Percentiles rank a stretch among this genome's conserved stretches.
Conservation (phyloP, 164 flowering plant species). For the Echeveria elegans region DNA sequence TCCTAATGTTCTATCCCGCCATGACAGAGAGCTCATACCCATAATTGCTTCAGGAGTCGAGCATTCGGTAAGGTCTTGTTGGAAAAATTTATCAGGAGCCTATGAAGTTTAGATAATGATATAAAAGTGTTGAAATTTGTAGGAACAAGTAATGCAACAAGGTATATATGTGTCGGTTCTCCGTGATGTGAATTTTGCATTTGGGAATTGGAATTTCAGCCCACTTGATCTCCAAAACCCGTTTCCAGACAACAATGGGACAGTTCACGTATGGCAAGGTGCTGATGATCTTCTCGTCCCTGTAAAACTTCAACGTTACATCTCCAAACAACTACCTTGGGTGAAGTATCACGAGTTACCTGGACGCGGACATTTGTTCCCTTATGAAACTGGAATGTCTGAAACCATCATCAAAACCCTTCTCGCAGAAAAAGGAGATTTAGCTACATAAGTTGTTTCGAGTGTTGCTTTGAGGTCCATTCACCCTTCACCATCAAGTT, state of each 20-base stretch:
- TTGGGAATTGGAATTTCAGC: slow-evolving; percentile 47
- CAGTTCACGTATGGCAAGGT: slow-evolving; percentile 49
- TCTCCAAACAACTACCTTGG: slow-evolving; percentile 7
- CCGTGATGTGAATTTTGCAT: slow-evolving; percentile 30
- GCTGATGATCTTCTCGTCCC: slow-evolving; percentile 17
- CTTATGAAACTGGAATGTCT: slow-evolving; percentile 25
- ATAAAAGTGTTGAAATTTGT: slow-evolving; percentile 2
- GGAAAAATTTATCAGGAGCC: background rate
- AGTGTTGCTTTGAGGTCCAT: too few relatives aligned
- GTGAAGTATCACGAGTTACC: slow-evolving; percentile 6
- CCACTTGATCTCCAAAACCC: slow-evolving; percentile 39
- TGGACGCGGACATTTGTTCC: slow-evolving; percentile 17
- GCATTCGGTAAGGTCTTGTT: background rate
- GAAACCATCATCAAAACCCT: slow-evolving; percentile 29
- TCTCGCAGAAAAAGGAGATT: slow-evolving; percentile 10
- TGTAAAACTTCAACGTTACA: background rate
- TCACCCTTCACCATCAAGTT: too few relatives aligned
- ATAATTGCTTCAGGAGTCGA: background rate
- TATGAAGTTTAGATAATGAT: background rate
- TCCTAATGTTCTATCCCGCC: background rate
- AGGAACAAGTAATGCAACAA: slow-evolving; percentile 42
- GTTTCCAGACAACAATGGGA: slow-evolving; percentile 27
- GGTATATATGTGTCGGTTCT: slow-evolving; percentile 30
- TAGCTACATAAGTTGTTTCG: background rate
- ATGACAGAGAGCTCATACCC: background rate